These are phyloP conservation scores for Quercus parvula DNA, from an alignment of 306 rosid species.

Conservation along the genomic window DNA sequence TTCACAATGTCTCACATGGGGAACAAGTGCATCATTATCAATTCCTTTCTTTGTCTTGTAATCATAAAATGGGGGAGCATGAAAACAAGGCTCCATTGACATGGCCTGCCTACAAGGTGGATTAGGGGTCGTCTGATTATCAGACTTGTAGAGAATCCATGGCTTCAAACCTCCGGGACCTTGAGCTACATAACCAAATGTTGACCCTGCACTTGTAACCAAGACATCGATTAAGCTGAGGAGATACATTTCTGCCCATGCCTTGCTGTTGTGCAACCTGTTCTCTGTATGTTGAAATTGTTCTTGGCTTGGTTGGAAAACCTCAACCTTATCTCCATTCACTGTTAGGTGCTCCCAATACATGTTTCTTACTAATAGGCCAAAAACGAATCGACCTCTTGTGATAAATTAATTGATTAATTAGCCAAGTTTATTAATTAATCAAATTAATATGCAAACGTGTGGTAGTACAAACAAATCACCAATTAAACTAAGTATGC, in stretches of 20 bases:
- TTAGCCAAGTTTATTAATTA: no score
- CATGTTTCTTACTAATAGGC: conserved; percentile 36
- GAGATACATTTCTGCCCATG: conserved; percentile 71
- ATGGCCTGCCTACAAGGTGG: conserved; percentile 63
- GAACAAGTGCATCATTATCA: conserved; percentile 61
- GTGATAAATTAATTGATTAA: no score
- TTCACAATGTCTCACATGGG: conserved; percentile 69
- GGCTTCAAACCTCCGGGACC: conserved; percentile 73
- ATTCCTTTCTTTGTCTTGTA: conserved; percentile 63
- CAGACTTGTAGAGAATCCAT: conserved; percentile 72
- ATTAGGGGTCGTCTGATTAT: conserved; percentile 47
- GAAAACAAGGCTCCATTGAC: conserved; percentile 83
- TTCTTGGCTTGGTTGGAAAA: conserved; percentile 73
- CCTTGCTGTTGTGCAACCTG: conserved; percentile 59
- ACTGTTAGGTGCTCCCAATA: conserved; percentile 65
- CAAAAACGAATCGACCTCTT: no score
- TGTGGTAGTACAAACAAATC: no score
- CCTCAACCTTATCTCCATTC: conserved; percentile 54
- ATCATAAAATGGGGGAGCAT: conserved; percentile 73
- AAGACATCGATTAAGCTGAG: conserved; percentile 53
- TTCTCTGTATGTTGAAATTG: conserved; percentile 62
- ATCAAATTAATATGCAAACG: no score
- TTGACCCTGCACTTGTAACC: conserved; percentile 75
- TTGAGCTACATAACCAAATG: conserved; percentile 74
- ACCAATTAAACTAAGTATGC: no score